Conservation (phyloP, 2,329 filamentous ascomycete genomes). For the Colletotrichum sublineola region DNA sequence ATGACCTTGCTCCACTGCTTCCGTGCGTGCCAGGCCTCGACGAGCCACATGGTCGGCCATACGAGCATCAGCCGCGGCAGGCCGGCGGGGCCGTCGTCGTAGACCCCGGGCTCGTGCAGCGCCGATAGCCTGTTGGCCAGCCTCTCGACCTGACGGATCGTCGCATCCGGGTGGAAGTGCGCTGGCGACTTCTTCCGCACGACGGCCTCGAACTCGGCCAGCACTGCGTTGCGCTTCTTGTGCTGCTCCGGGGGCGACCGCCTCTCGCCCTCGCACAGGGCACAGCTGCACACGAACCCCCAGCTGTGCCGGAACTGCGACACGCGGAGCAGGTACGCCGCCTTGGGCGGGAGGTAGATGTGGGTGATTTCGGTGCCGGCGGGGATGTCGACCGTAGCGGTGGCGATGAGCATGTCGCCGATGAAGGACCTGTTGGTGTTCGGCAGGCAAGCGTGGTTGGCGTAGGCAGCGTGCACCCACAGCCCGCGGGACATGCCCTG, state of each 20-base stretch:
- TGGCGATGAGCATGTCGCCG: constrained; percentile 51
- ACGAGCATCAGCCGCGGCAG: constrained; percentile 52
- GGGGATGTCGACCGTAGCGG: constrained; percentile 54
- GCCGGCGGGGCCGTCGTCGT: constrained; percentile 42
- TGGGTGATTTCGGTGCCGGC: constrained; percentile 55
- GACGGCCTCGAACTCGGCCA: constrained; percentile 49
- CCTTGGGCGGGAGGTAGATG: constrained; percentile 54
- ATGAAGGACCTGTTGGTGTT: constrained; percentile 52
- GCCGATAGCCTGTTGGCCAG: constrained; percentile 50
- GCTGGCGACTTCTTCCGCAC: constrained; percentile 44
- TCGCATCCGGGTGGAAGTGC: constrained; percentile 48
- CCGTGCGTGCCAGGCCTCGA: constrained; percentile 50
- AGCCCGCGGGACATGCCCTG: constrained; percentile 48
- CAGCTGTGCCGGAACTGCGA: constrained; percentile 50
- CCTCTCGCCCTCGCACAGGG: constrained; percentile 53
- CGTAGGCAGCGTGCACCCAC: constrained; percentile 52
- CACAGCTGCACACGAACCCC: constrained; percentile 58
- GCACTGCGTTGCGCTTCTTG: constrained; percentile 44
- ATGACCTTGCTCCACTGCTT: constrained; percentile 52
- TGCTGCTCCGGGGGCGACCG: constrained; percentile 40
- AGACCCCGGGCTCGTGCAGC: constrained; percentile 50
- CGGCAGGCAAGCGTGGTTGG: constrained; percentile 54
- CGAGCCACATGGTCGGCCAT: constrained; percentile 54
- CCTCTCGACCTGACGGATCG: constrained; percentile 50
- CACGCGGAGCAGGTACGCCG: constrained; percentile 46